Evolutionary conservation across 306 rosid species (phyloP), one percentile per base, ranked within the genome.

Genomic region (Potentilla sterilis): DNA sequence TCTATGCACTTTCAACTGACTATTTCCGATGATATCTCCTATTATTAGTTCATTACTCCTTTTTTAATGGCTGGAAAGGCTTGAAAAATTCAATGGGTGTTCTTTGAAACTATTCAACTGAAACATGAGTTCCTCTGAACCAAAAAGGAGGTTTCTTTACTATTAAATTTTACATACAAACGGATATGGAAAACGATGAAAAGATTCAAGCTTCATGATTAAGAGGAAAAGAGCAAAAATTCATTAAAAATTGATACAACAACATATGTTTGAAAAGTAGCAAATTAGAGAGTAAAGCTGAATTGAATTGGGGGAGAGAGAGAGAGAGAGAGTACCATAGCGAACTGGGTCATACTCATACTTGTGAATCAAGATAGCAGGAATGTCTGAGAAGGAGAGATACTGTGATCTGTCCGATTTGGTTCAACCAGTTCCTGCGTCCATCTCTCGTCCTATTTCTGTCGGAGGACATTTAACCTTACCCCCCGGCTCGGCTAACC

Each of bases 291-390:
- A 19, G 58, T 52, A 37, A 61, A 14, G 72, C 19, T 51, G 41
- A 54, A 54, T 19, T 9, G 63, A 59, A 28, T 61, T 61, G 66
- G 28, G 58, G 13, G 9, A 28, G 42, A 59, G 5, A 9, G 62
- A 67, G 19, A 9, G 38, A 69, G 65, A 75, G 55, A 75, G 75
- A 74, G 67, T 85, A 93, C 98, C 98, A 93, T 93, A 67, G 96
- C 92, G 88, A 93, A 93, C 81, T 93, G 91, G 82, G 93, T 87
- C 86, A 89, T 83, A 76, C 88, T 88, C 85, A 89, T 91, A 28
- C 5, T 63, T 74, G 37, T 11, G 59, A 35, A 72, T n/a, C n/a
- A n/a, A 72, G 52, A 70, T 18, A 16, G 11, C 42, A 71, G 49
- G 46, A 37, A 24, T 66, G 35, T 76, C 24, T 12, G 19, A 46